Conservation (phyloP, 495 filamentous ascomycete species). For the Hypomontagnella monticulosa region DNA sequence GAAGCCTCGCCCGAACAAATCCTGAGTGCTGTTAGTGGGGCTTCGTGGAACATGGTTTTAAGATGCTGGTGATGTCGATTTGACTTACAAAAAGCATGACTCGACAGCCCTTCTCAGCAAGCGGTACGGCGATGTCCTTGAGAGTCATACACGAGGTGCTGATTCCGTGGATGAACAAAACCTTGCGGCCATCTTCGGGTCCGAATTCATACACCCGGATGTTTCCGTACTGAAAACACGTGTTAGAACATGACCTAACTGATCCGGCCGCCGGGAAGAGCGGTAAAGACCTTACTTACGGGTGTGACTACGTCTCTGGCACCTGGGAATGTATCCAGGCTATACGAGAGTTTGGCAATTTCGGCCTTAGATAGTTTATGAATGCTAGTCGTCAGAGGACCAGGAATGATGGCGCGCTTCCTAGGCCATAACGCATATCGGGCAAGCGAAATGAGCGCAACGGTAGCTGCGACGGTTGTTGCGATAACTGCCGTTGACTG, state of each 20-base stretch:
- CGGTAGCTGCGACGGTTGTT: slow-evolving; percentile 45
- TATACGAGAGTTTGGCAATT: slow-evolving; percentile 47
- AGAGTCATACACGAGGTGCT: slow-evolving; percentile 82
- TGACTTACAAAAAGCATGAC: slow-evolving; percentile 76
- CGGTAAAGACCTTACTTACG: slow-evolving; percentile 31
- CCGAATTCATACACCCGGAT: slow-evolving; percentile 92
- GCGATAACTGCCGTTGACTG: slow-evolving; percentile 43
- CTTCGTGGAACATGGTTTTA: neutral
- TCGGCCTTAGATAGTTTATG: slow-evolving; percentile 45
- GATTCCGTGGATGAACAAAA: slow-evolving; percentile 87
- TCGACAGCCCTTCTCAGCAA: slow-evolving; percentile 79
- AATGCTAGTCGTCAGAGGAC: slow-evolving; percentile 50
- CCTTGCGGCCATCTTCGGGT: slow-evolving; percentile 79
- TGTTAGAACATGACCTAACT: slow-evolving; percentile 6
- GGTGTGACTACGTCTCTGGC: slow-evolving; percentile 58
- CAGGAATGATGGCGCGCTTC: slow-evolving; percentile 46
- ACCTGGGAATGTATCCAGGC: slow-evolving; percentile 53
- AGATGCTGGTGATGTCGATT: neutral
- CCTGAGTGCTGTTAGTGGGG: slow-evolving; percentile 37
- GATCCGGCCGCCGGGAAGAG: slow-evolving; percentile 3
- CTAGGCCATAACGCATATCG: slow-evolving; percentile 47
- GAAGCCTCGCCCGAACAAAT: slow-evolving; percentile 84
- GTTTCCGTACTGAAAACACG: slow-evolving; percentile 72
- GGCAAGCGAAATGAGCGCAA: slow-evolving; percentile 44
- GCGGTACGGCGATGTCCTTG: slow-evolving; percentile 69